Base-by-base conservation (phyloP, 139 green algal genomes). In the Chlamydomonas incerta region DNA sequence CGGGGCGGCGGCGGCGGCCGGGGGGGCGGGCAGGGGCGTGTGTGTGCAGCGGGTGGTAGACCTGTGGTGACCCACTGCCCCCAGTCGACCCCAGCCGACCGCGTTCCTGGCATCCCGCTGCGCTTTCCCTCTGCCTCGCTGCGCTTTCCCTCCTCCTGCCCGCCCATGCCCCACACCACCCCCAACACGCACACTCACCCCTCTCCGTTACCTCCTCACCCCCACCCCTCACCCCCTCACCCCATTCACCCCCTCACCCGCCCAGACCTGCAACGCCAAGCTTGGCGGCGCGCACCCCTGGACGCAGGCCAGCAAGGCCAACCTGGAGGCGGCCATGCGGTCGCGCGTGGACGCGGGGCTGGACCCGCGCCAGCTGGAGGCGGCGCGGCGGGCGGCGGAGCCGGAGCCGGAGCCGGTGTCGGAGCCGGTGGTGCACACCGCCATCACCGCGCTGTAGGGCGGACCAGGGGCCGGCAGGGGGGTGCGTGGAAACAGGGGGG, bases 241-340 rank as follows among this genome's bases (percentile, higher is more conserved):
- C 10, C 57, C 57, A 29, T 17, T 26, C 21, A n/a, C n/a, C n/a
- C n/a, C n/a, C n/a, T n/a, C 66, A 13, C 28, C 29, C 72, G 28
- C 57, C 0, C 75, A 83, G 75, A 72, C 26, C 11, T 83, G 75
- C 75, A 60, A 41, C 60, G 50, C 26, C 35, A 65, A 65, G 29
- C 58, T 83, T 60, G 75, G 75, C n/a, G 57, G 37, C 3, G 8
- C 14, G 9, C 77, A 83, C 77, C 58, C 77, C 63, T 83, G 77
- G 77, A 83, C 77, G 9, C 15, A n/a, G 23, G 41, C 46, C 46
- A 74, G 63, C 6, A 72, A 83, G 77, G 57, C 31, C 34, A 83
- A 83, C 41, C 77, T 83, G 37, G 77, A 74, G 29, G 77, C 77
- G n/a, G 77, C 77, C 11, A 29, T 50, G 41, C 41, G 41, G 41